A percentile compares a stretch with the other conserved stretches of the same genome.
Conservation (phyloP, 2,329 filamentous ascomycete species). For the Thelonectria discophora region DNA sequence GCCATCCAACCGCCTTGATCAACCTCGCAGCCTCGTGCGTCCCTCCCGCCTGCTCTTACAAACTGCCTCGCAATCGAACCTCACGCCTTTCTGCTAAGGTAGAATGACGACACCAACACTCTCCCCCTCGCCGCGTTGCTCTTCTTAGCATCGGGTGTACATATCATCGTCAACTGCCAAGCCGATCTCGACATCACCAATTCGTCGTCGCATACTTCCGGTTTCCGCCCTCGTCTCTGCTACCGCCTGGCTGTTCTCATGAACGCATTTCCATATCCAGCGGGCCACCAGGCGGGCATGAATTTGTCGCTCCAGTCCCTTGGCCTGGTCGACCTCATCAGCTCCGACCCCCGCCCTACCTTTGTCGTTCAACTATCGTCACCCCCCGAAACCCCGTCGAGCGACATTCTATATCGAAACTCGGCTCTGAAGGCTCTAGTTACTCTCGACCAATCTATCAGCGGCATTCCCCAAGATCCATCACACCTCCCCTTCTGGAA, state of each 20-base stretch:
- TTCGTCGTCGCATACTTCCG: conserved; percentile 5
- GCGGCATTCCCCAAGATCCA: conserved; percentile 43
- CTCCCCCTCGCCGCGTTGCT: conserved; percentile 16
- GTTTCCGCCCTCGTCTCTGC: conserved; percentile 4
- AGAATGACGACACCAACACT: conserved; percentile 24
- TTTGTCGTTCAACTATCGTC: conserved; percentile 48
- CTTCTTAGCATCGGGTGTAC: conserved; percentile 21
- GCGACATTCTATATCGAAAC: conserved; percentile 49
- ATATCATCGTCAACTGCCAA: conserved; percentile 4
- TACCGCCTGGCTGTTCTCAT: neutral
- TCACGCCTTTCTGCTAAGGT: conserved; percentile 1
- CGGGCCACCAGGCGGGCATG: conserved; percentile 40
- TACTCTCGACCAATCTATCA: conserved; percentile 45
- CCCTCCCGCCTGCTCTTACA: conserved; percentile 2
- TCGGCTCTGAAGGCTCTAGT: conserved; percentile 45
- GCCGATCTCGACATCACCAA: conserved; percentile 3
- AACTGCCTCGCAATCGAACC: conserved; percentile 6
- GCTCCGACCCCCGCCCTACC: conserved; percentile 53
- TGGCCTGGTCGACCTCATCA: conserved; percentile 52
- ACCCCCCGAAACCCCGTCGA: conserved; percentile 15
- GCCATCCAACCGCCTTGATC: neutral
- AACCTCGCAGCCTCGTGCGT: neutral
- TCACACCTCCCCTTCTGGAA: conserved; percentile 50
- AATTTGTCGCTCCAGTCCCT: conserved; percentile 39
- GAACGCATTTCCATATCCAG: conserved; percentile 12